A percentile compares a stretch with the other conserved stretches of the same genome.
Conservation (phyloP, 2,329 filamentous ascomycete species). For the Diplodia sapinea region DNA sequence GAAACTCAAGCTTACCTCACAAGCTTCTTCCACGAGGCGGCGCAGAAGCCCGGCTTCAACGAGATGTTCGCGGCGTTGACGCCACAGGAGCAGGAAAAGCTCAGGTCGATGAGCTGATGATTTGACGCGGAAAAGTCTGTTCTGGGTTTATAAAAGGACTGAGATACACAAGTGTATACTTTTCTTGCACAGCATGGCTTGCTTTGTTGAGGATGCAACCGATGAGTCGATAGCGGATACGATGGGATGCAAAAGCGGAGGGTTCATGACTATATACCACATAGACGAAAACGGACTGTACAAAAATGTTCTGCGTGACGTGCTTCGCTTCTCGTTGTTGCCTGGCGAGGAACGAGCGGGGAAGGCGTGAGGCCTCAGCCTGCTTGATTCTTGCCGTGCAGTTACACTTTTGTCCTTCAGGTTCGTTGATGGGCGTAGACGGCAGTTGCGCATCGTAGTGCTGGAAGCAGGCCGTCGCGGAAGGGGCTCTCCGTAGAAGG, state of each 20-base stretch:
- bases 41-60: constrained; percentile 60
- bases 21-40: constrained; percentile 74
- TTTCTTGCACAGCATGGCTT: background rate
- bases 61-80: constrained; percentile 62
- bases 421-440: background rate
- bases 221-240: background rate
- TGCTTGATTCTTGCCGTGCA: too few species aligned
- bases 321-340: background rate
- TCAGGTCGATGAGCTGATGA: constrained; percentile 46
- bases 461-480: background rate
- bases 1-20: constrained; percentile 86
- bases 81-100: constrained; percentile 60
- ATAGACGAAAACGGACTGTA: constrained; percentile 27
- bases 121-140: background rate
- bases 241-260: background rate
- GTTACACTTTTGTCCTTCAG: background rate
- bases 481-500: background rate
- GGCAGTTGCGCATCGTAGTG: background rate
- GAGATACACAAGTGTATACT: background rate
- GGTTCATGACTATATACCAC: constrained; percentile 26
- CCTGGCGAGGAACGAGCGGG: too few species aligned
- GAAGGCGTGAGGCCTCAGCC: too few species aligned
- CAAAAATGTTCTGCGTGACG: constrained; percentile 10
- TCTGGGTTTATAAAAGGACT: background rate
- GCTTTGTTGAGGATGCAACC: background rate